Evolutionary conservation across 2,329 filamentous ascomycete species (phyloP), one percentile per base, ranked within the genome.

Genomic region (Seiridium unicorne): DNA sequence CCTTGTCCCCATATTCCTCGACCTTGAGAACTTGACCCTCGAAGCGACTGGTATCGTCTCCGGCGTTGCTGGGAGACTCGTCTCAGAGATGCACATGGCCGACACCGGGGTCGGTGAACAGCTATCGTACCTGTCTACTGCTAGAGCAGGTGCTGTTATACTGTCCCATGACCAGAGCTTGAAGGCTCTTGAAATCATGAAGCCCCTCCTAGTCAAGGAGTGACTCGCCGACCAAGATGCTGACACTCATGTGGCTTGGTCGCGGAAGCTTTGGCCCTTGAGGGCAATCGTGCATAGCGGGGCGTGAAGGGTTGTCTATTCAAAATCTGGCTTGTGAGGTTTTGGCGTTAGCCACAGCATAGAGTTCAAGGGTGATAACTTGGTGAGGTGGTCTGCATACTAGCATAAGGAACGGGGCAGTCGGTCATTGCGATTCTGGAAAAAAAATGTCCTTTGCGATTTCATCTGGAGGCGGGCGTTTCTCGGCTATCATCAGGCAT

Each of bases 41-140:
- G 92, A 97, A 73, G 93, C 92, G 6, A 96, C 93, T 0, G 94
- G 94, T 31, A 97, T 99, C 60, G 92, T 99, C 3, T 97, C 93
- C 66, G 94, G 95, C 35, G 92, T 99, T 2, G 93, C 94, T 0
- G 92, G 93, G 34, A 84, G 88, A 58, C 80, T 98, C 35, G 90
- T 93, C 1, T 86, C 90, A 55, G 90, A 91, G 51, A 88, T 92
- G 73, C 76, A 81, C 58, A 77, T 77, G 66, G 72, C 73, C 40
- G 77, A 79, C 61, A 72, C 64, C 18, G 69, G 68, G 53, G 71
- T 64, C 57, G 81, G 76, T 65, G 85, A 92, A 1, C 93, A 97
- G 72, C 88, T 98, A 76, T 94, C 90, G 60, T 98, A 97, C 73
- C 79, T 98, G 63, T 95, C 90, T 62, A 98, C 94, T 0, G 93